A percentile compares a stretch with the other conserved stretches of the same genome.
These are phyloP conservation scores for Neotropicomus parvogracilis DNA, from an alignment of 1,284 basidiomycete genomes.

Conservation along the genomic window DNA sequence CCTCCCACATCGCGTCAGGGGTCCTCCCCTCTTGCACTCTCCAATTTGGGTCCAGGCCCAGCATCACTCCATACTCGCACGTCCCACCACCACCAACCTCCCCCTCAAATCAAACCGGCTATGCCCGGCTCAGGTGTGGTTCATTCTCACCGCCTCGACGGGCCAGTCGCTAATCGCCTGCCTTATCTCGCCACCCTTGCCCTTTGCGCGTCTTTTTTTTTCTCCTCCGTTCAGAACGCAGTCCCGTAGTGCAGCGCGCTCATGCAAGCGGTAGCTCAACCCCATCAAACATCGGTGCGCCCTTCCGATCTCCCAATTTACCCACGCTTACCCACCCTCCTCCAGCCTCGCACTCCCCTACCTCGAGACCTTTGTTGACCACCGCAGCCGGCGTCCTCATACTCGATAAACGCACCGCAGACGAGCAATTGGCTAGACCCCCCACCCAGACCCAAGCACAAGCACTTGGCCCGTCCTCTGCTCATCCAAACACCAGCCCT, in stretches of 20 bases:
- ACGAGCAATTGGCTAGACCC: constrained; percentile 28
- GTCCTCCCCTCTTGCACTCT: constrained; percentile 30
- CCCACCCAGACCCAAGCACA: constrained; percentile 20
- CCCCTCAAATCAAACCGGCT: constrained; percentile 31
- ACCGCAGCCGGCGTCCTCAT: constrained; percentile 28
- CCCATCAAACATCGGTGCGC: constrained; percentile 27
- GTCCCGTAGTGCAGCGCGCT: constrained; percentile 28
- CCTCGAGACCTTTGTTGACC: constrained; percentile 26
- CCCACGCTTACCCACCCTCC: background rate
- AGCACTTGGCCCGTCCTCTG: constrained; percentile 17
- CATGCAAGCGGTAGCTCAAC: constrained; percentile 28
- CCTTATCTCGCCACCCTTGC: background rate
- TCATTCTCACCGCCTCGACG: background rate
- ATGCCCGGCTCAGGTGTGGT: constrained; percentile 32
- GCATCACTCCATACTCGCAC: constrained; percentile 28
- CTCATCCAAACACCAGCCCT: constrained; percentile 22
- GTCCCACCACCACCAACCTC: constrained; percentile 28
- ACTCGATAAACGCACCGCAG: constrained; percentile 31
- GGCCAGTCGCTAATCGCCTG: constrained; percentile 13
- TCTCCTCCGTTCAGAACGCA: constrained; percentile 21
- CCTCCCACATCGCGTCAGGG: constrained; percentile 28
- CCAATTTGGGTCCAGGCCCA: constrained; percentile 23
- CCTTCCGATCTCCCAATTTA: background rate
- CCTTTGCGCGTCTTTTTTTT: constrained; percentile 15
- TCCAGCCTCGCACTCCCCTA: constrained; percentile 27